phyloP scores from a whole-genome alignment of 2,329 filamentous ascomycete genomes.

The Ascochyta rabiei region DNA sequence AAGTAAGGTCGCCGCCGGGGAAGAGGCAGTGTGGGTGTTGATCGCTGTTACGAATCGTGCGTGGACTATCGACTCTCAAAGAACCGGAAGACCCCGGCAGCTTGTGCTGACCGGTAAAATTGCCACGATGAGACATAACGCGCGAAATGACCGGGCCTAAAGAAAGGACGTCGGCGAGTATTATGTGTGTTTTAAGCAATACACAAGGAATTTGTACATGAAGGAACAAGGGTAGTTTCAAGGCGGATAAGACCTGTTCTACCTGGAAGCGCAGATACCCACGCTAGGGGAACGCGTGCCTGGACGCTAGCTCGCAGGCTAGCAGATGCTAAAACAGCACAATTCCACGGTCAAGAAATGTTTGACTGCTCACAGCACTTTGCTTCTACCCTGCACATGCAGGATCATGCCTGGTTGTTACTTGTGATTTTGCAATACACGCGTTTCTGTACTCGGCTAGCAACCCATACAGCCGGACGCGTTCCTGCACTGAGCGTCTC shows the following conservation, averaged over 20 bases:
- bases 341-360: neutral
- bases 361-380: slow-evolving; percentile 1
- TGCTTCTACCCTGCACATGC: slow-evolving; percentile 1
- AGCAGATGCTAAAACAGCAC: slow-evolving; percentile 4
- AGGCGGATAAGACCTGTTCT: neutral
- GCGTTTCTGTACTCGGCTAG: slow-evolving; percentile 2
- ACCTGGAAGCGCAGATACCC: slow-evolving; percentile 1
- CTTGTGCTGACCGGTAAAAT: slow-evolving; percentile 10
- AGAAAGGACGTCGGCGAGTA: slow-evolving; percentile 7
- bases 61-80: slow-evolving; percentile 1
- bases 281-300: slow-evolving; percentile 9
- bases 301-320: slow-evolving; percentile 1
- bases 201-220: slow-evolving; percentile 2
- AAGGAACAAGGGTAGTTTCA: slow-evolving; percentile 8
- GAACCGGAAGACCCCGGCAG: slow-evolving; percentile 9
- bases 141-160: slow-evolving; percentile 8
- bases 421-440: neutral
- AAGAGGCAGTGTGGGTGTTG: slow-evolving; percentile 17
- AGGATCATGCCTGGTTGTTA: slow-evolving; percentile 9
- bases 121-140: neutral
- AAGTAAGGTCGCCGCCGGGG: slow-evolving; percentile 22
- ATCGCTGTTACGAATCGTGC: slow-evolving; percentile 22
- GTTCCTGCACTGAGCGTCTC: slow-evolving; percentile 15
- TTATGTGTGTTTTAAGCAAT: neutral
- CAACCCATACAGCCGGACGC: neutral